Evolutionary conservation across 2,329 filamentous ascomycete species (phyloP), one percentile per base, ranked within the genome.

Genomic region (Zymoseptoria tritici): DNA sequence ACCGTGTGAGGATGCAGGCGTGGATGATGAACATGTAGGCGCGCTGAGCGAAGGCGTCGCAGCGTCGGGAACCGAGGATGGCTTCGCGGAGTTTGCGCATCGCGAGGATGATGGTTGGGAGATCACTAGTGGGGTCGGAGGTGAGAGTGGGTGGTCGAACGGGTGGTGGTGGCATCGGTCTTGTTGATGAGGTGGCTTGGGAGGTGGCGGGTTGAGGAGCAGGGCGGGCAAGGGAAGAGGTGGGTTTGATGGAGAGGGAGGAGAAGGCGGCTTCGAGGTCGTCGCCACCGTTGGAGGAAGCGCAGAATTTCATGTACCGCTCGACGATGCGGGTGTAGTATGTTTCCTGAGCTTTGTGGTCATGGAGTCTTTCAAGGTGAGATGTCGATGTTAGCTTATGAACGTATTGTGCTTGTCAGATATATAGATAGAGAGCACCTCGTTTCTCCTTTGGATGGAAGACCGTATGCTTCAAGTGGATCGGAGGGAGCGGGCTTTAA

Each of bases 1-100:
- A 87, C 64, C 86, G 85, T 59, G 88, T 85, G 36, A 96, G 83
- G 63, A 99, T 87, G 22, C 89, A 86, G 24, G 92, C 81, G 57
- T 92, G 88, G 68, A 96, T 90, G 68, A 90, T 91, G 79, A 97
- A 97, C 63, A 96, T 85, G 75, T 97, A 96, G 16, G 87, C 90
- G 67, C 91, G 86, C n/a, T 89, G 85, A 1, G 93, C 87, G 74
- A 99, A 99, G 56, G 84, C 80, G 71, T 96, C 89, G 42, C 81
- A 79, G 20, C 92, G 85, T 57, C 85, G 84, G 8, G 89, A 86
- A 11, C 90, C 90, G 2, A 96, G 84, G 54, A 97, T 87, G 22
- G 88, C 92, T 78, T 99, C 94, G 59, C 94, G 86, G 31, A 99
- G 83, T 74, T 97, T 97, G 63, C 94, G 87, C 71, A 97, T 86